Evolutionary conservation across 1,139 yeast genomes (phyloP), one percentile per base, ranked within the genome.

Genomic region (Kodamaea derodonti): DNA sequence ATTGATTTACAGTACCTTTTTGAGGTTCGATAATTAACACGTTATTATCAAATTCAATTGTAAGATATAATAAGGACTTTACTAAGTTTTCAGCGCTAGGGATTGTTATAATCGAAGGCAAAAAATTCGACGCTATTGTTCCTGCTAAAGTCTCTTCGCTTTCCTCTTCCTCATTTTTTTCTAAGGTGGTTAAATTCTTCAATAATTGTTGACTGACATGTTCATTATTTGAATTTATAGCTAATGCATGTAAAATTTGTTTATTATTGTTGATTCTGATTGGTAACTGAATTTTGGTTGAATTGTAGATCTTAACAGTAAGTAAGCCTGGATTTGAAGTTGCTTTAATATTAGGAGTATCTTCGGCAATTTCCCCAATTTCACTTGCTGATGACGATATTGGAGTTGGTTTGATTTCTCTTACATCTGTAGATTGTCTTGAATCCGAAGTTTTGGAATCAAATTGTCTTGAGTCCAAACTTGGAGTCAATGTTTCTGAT

Each of bases 21-120:
- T 78, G 78, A 3, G 95, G 90, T 47, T 86, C 94, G 36, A 86
- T 74, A n/a, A 86, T 77, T 39, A 87, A 77, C 39, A 85, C 92
- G 35, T 87, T 85, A 50, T 84, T 84, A 50, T 84, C 94, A 47
- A 82, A 83, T 54, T 84, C 94, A 32, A 84, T 69, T 3, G 88
- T 79, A 50, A 83, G 72, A 53, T 82, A 84, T 30, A 82, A 63
- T 38, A 80, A 62, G 9, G 84, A 73, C 47, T 76, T 78, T 34
- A 75, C 72, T 34, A 70, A 52, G 35, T 62, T 62, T 30, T 65
- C 72, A 11, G 58, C 60, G 37, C 56, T 60, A 11, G 86, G 86
- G 23, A 83, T 74, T 30, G 80, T 69, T 29, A 84, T 76, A 9
- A 80, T 74, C 1, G 90, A 75, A 6, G 94, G 94, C 30, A 84